Evolutionary conservation across 2,329 filamentous ascomycete species (phyloP).

Genomic region (Ceratocystis smalleyi): DNA sequence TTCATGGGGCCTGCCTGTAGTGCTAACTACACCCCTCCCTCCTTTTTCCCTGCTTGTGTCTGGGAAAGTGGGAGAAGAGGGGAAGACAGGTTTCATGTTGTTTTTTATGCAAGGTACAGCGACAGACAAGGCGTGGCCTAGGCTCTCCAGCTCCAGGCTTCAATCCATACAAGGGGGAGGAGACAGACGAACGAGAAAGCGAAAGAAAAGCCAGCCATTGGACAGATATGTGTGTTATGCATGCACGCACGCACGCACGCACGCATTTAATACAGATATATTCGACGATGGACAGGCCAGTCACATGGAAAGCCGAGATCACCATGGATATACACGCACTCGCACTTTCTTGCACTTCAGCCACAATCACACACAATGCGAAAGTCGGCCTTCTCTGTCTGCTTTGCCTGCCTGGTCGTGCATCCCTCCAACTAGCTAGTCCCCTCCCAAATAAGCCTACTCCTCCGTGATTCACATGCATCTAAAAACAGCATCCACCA

Average conservation of each 20-base stretch:
- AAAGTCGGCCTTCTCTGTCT: not conserved
- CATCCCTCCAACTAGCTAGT: not conserved
- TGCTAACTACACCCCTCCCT: not conserved
- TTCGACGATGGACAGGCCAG: too few relatives aligned
- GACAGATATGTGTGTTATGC: too few relatives aligned
- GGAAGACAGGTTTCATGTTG: constrained; percentile 14
- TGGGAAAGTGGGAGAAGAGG: constrained; percentile 19
- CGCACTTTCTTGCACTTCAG: too few relatives aligned
- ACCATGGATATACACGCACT: too few relatives aligned
- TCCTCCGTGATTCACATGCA: constrained; percentile 6
- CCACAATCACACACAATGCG: not conserved
- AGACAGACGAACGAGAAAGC: not conserved
- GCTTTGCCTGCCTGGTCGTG: not conserved
- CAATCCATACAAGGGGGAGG: not conserved
- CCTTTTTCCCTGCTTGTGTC: not conserved
- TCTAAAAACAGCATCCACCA: constrained; percentile 2
- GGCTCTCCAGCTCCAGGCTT: not conserved
- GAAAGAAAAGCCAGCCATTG: too few relatives aligned
- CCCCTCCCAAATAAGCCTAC: not conserved
- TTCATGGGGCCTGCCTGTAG: not conserved
- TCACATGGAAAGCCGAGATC: too few relatives aligned
- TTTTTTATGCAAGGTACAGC: constrained; percentile 4
- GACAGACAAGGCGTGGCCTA: not conserved
- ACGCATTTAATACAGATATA: too few relatives aligned
- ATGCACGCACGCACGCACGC: too few relatives aligned